A percentile compares a stretch with the other conserved stretches of the same genome.
Evolutionary conservation across 2,329 filamentous ascomycete species (phyloP).

Genomic region (Neoascochyta sp.): DNA sequence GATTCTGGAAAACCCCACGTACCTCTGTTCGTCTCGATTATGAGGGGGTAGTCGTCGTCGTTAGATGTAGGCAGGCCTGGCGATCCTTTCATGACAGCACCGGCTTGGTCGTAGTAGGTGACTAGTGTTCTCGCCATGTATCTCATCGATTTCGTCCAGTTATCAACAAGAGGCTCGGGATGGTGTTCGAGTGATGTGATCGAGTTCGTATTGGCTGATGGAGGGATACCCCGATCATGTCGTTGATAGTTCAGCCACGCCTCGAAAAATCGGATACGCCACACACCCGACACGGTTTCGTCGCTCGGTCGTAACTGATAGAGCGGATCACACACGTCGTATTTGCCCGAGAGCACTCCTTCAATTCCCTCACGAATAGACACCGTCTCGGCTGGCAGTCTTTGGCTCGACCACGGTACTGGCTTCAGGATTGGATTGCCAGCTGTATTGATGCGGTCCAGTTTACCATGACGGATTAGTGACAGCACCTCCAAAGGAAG

Average conservation of each 20-base stretch:
- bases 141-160: slow-evolving; percentile 3
- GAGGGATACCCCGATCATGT: too few species aligned
- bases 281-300: slow-evolving; percentile 13
- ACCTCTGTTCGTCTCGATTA: slow-evolving; percentile 18
- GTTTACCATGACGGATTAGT: slow-evolving; percentile 12
- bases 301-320: too few species aligned
- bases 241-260: slow-evolving; percentile 7
- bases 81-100: slow-evolving; percentile 13
- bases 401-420: not conserved
- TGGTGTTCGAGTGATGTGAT: slow-evolving; percentile 5
- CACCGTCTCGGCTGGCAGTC: too few species aligned
- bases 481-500: slow-evolving; percentile 27
- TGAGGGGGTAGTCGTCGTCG: slow-evolving; percentile 7
- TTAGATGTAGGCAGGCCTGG: slow-evolving; percentile 6
- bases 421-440: slow-evolving; percentile 13
- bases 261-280: slow-evolving; percentile 15
- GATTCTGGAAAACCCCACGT: slow-evolving; percentile 14
- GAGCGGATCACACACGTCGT: too few species aligned
- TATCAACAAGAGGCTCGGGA: slow-evolving; percentile 2
- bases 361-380: slow-evolving; percentile 2
- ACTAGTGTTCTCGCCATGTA: slow-evolving; percentile 18
- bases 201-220: slow-evolving; percentile 4
- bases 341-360: slow-evolving; percentile 2
- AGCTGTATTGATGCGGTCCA: slow-evolving; percentile 10
- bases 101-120: slow-evolving; percentile 21